Conservation (phyloP, 441 rosid species). For the Syzygium malaccense region DNA sequence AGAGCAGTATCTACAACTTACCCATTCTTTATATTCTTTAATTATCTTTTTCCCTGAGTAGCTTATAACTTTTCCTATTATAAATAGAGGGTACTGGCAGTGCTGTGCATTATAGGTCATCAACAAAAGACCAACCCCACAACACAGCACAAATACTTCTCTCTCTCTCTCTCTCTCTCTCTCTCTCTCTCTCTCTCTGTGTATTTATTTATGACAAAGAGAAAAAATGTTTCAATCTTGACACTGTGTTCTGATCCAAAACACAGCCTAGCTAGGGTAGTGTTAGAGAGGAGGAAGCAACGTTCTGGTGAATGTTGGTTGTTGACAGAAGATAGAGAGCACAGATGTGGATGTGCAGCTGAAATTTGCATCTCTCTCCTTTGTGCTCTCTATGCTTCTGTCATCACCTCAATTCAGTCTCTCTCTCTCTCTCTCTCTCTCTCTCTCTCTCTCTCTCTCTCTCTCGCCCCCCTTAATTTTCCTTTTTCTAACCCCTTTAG, state of each 20-base stretch:
- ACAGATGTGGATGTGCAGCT: neutral
- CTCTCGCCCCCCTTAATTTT: neutral
- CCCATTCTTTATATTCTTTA: neutral
- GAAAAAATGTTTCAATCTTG: neutral
- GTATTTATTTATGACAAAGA: neutral
- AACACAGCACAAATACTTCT: neutral
- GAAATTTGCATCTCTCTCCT: slow-evolving; percentile 1
- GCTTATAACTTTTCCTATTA: neutral
- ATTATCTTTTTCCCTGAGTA: neutral
- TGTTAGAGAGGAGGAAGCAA: neutral
- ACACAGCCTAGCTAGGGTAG: neutral
- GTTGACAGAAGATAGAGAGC: slow-evolving; percentile 7
- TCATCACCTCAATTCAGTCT: neutral
- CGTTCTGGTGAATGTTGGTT: neutral
- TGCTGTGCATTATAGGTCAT: neutral
- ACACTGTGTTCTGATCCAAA: neutral
- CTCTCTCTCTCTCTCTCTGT: neutral
- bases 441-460: neutral
- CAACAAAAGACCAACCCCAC: neutral
- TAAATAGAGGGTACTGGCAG: neutral
- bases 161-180: neutral
- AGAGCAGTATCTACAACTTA: neutral
- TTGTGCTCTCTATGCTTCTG: slow-evolving; percentile 4
- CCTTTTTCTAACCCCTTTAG: neutral
- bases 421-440: neutral